A percentile compares a stretch with the other conserved stretches of the same genome.
Evolutionary conservation across 148 eudicot species (phyloP).

Genomic region (Fagopyrum esculentum): DNA sequence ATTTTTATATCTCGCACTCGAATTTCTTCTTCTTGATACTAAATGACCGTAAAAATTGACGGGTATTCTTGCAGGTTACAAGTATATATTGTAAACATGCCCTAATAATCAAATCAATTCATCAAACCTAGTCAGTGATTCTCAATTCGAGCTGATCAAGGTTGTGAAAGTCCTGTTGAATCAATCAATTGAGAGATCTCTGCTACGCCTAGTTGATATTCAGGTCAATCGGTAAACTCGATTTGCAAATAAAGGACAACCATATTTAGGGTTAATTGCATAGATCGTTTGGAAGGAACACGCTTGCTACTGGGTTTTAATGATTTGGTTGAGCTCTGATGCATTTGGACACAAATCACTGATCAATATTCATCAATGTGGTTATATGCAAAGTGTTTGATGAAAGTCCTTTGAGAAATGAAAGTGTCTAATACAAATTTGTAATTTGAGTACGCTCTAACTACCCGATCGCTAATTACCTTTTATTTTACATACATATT

Average conservation of each 20-base stretch:
- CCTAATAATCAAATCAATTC: constrained; percentile 43
- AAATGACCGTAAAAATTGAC: too few relatives aligned
- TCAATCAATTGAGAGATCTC: constrained; percentile 27
- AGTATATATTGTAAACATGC: constrained; percentile 11
- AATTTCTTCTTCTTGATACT: too few relatives aligned
- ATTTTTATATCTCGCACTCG: too few relatives aligned
- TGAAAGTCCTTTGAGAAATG: constrained; percentile 13
- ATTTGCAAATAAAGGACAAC: constrained; percentile 41
- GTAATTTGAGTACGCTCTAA: too few relatives aligned
- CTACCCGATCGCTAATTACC: constrained; percentile 33
- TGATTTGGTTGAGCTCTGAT: constrained; percentile 34
- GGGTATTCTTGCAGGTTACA: too few relatives aligned
- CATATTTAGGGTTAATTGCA: constrained; percentile 33
- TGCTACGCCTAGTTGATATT: constrained; percentile 30
- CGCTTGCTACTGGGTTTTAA: constrained; percentile 46
- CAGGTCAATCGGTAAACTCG: constrained; percentile 31
- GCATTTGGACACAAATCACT: constrained; percentile 38
- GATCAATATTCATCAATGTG: constrained; percentile 39
- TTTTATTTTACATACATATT: constrained; percentile 43
- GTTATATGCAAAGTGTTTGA: constrained; percentile 25
- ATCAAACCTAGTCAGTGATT: constrained; percentile 34
- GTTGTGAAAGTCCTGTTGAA: constrained; percentile 26
- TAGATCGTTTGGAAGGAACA: constrained; percentile 27
- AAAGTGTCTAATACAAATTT: too few relatives aligned
- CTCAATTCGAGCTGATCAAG: constrained; percentile 32